Conservation (phyloP, 2,329 filamentous ascomycete species). For the Arthroderma sp. region DNA sequence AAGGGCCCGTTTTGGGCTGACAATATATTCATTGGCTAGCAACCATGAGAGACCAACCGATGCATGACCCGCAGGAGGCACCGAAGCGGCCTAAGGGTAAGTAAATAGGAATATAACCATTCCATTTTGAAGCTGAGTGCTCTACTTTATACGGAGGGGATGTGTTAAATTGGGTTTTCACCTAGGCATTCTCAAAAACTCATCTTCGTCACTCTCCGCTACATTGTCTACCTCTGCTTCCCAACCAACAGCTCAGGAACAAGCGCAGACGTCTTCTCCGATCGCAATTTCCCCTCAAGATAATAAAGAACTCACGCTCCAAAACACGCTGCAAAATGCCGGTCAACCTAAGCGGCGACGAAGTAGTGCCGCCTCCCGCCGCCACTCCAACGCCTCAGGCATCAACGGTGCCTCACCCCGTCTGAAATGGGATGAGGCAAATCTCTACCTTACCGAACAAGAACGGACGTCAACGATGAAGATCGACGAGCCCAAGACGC, state of each 20-base stretch:
- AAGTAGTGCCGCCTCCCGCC: slow-evolving; percentile 52
- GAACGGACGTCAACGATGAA: slow-evolving; percentile 96
- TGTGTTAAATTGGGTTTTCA: slow-evolving; percentile 4
- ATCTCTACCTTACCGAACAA: slow-evolving; percentile 92
- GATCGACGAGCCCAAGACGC: slow-evolving; percentile 96
- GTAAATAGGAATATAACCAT: slow-evolving; percentile 2
- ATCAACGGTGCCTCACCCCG: slow-evolving; percentile 49
- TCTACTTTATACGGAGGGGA: not conserved
- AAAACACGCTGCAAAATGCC: slow-evolving; percentile 90
- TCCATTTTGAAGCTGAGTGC: not conserved
- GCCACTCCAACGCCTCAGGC: slow-evolving; percentile 46
- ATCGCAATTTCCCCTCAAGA: slow-evolving; percentile 26
- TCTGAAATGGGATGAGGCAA: slow-evolving; percentile 97
- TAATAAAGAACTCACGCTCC: slow-evolving; percentile 76
- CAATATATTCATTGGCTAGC: no score
- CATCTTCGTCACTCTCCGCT: slow-evolving; percentile 44
- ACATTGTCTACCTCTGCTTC: slow-evolving; percentile 34
- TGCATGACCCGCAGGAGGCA: slow-evolving; percentile 12
- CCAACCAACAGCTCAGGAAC: slow-evolving; percentile 13
- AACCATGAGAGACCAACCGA: no score
- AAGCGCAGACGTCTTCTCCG: slow-evolving; percentile 9
- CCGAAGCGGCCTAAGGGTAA: slow-evolving; percentile 30
- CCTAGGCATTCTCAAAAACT: slow-evolving; percentile 87
- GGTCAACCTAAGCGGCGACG: slow-evolving; percentile 52
- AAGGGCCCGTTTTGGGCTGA: no score